phyloP scores from a whole-genome alignment of 768 basidiomycete genomes.

The Mycena indigotica region DNA sequence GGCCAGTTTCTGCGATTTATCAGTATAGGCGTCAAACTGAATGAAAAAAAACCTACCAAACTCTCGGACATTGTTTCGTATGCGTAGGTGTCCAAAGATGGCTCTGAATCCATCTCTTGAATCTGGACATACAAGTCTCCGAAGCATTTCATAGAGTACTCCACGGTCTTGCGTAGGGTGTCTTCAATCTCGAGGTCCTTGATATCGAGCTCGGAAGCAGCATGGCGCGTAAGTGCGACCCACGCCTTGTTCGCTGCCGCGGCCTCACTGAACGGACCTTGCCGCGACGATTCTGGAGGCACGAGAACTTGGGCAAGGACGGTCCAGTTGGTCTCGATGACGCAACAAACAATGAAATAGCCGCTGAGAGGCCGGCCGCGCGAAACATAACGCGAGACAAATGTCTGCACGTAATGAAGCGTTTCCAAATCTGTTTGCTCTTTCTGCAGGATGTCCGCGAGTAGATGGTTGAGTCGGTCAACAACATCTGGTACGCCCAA shows the following conservation, averaged over 20 bases:
- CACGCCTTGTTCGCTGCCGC: slow-evolving; percentile 85
- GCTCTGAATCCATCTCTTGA: slow-evolving; percentile 80
- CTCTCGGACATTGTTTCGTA: slow-evolving; percentile 94
- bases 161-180: slow-evolving; percentile 50
- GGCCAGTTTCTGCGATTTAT: slow-evolving; percentile 71
- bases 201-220: slow-evolving; percentile 45
- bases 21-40: neutral
- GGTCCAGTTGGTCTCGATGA: slow-evolving; percentile 85
- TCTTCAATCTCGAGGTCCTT: slow-evolving; percentile 38
- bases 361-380: slow-evolving; percentile 81
- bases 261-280: slow-evolving; percentile 56
- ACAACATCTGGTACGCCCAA: slow-evolving; percentile 70
- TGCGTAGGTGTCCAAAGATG: slow-evolving; percentile 81
- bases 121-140: slow-evolving; percentile 77
- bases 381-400: slow-evolving; percentile 74
- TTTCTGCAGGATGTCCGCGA: slow-evolving; percentile 62
- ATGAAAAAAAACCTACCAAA: slow-evolving; percentile 52
- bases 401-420: slow-evolving; percentile 63
- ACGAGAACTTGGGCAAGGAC: slow-evolving; percentile 72
- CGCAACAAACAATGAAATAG: slow-evolving; percentile 88
- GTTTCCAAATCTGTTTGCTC: slow-evolving; percentile 52
- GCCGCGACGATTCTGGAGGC: slow-evolving; percentile 31
- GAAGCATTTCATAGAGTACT: slow-evolving; percentile 74
- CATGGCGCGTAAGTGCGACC: slow-evolving; percentile 62
- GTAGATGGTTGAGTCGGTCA: slow-evolving; percentile 71